A percentile compares a stretch with the other conserved stretches of the same genome.
These are phyloP conservation scores for Aureobasidium lini DNA, from an alignment of 2,329 filamentous ascomycete genomes.

Conservation along the genomic window DNA sequence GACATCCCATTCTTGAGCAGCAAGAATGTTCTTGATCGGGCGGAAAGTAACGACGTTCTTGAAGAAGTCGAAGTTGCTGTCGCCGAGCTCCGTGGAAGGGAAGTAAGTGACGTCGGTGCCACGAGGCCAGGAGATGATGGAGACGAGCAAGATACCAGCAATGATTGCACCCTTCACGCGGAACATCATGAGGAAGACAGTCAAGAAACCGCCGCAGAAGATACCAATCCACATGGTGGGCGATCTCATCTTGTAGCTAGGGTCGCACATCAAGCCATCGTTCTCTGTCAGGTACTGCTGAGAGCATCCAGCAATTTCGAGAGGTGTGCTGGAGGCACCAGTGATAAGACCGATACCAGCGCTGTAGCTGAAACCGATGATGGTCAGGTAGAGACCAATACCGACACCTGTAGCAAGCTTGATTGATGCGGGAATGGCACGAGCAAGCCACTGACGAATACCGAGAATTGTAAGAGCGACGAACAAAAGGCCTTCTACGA, in stretches of 20 bases:
- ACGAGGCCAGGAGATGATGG: slow-evolving; percentile 82
- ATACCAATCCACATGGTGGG: slow-evolving; percentile 84
- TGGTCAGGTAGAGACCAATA: slow-evolving; percentile 73
- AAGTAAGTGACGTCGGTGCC: slow-evolving; percentile 72
- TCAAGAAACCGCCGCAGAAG: slow-evolving; percentile 76
- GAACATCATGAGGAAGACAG: slow-evolving; percentile 74
- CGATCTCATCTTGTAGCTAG: slow-evolving; percentile 64
- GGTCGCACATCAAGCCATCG: slow-evolving; percentile 9
- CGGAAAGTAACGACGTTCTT: slow-evolving; percentile 81
- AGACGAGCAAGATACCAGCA: slow-evolving; percentile 72
- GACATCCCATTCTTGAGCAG: slow-evolving; percentile 68
- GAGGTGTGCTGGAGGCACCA: slow-evolving; percentile 59
- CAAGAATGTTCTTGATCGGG: slow-evolving; percentile 60
- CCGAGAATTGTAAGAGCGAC: slow-evolving; percentile 71
- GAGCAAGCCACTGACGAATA: slow-evolving; percentile 80
- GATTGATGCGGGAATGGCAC: slow-evolving; percentile 74
- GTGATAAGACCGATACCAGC: slow-evolving; percentile 75
- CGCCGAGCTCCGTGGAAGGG: slow-evolving; percentile 61
- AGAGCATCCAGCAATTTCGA: slow-evolving; percentile 69
- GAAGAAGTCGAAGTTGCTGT: slow-evolving; percentile 75
- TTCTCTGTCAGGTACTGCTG: slow-evolving; percentile 33
- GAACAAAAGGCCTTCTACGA: slow-evolving; percentile 83
- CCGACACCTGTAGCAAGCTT: slow-evolving; percentile 81
- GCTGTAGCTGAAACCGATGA: slow-evolving; percentile 70
- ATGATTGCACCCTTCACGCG: slow-evolving; percentile 83